phyloP scores from a whole-genome alignment of 1,284 basidiomycete species.

The Microbotryum saponariae region DNA sequence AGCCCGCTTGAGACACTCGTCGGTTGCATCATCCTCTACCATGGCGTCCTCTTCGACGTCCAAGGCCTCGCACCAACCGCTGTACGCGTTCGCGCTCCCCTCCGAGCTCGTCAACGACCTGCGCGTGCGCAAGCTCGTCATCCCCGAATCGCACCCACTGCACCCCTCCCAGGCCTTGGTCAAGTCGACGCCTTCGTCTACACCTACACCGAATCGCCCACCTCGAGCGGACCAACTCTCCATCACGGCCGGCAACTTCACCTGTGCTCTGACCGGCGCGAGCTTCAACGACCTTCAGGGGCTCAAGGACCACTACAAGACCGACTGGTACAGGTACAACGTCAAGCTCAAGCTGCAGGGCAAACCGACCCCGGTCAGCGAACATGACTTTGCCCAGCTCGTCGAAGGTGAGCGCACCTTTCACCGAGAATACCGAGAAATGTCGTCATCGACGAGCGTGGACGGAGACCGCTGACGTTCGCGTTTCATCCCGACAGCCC shows the following conservation, averaged over 20 bases:
- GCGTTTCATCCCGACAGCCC: slow-evolving; percentile 46
- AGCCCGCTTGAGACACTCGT: neutral
- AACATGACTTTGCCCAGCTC: slow-evolving; percentile 63
- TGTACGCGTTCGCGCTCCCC: slow-evolving; percentile 41
- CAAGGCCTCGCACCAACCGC: slow-evolving; percentile 12
- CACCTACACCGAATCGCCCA: slow-evolving; percentile 5
- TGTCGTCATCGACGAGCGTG: neutral
- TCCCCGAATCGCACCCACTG: slow-evolving; percentile 22
- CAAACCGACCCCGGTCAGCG: slow-evolving; percentile 51
- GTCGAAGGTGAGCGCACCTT: slow-evolving; percentile 59
- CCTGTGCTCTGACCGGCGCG: slow-evolving; percentile 44
- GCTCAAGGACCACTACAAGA: slow-evolving; percentile 79
- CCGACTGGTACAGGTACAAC: slow-evolving; percentile 98
- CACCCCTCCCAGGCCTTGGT: slow-evolving; percentile 8
- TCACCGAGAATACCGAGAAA: too few relatives aligned
- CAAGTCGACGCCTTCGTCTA: neutral
- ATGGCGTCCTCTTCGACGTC: neutral
- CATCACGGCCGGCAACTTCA: slow-evolving; percentile 11
- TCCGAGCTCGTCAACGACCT: slow-evolving; percentile 36
- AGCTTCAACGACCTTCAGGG: slow-evolving; percentile 67
- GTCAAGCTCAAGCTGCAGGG: slow-evolving; percentile 69
- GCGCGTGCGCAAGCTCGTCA: slow-evolving; percentile 34
- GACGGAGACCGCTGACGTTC: slow-evolving; percentile 1
- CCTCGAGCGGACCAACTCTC: slow-evolving; percentile 2
- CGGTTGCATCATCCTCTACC: neutral